Evolutionary conservation across 176 grass and related monocot species (phyloP).

Genomic region (Lolium multiflorum): DNA sequence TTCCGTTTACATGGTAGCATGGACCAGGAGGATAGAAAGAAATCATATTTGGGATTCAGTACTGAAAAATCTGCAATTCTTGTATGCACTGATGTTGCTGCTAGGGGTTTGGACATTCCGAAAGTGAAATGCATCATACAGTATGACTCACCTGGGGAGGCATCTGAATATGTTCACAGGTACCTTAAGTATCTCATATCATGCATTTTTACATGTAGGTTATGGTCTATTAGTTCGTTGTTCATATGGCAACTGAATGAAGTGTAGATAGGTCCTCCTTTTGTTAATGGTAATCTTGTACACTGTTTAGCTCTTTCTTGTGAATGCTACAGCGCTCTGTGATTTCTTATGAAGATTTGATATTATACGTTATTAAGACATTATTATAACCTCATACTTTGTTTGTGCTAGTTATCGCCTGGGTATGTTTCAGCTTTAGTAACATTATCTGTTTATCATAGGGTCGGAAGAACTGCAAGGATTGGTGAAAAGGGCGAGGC

Average conservation of each 20-base stretch:
- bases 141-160: constrained; percentile 96
- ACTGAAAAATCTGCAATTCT: constrained; percentile 90
- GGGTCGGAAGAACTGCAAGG: constrained; percentile 97
- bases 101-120: constrained; percentile 93
- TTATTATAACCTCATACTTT: neutral
- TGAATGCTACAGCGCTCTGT: neutral
- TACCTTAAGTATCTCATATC: constrained; percentile 37
- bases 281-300: neutral
- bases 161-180: constrained; percentile 99
- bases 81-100: constrained; percentile 87
- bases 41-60: constrained; percentile 81
- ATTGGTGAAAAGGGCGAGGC: constrained; percentile 93
- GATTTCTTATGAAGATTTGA: neutral
- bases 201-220: constrained; percentile 19
- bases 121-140: constrained; percentile 93
- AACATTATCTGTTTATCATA: constrained; percentile 15
- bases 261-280: constrained; percentile 2
- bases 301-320: constrained; percentile 2
- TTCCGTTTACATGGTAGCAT: constrained; percentile 91
- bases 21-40: constrained; percentile 87
- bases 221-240: constrained; percentile 34
- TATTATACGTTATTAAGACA: neutral
- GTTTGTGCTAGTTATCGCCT: neutral
- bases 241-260: neutral
- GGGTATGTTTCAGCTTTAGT: constrained; percentile 21